Base-by-base conservation (phyloP, 2,329 filamentous ascomycete species). In the Erysiphe neolycopersici region DNA sequence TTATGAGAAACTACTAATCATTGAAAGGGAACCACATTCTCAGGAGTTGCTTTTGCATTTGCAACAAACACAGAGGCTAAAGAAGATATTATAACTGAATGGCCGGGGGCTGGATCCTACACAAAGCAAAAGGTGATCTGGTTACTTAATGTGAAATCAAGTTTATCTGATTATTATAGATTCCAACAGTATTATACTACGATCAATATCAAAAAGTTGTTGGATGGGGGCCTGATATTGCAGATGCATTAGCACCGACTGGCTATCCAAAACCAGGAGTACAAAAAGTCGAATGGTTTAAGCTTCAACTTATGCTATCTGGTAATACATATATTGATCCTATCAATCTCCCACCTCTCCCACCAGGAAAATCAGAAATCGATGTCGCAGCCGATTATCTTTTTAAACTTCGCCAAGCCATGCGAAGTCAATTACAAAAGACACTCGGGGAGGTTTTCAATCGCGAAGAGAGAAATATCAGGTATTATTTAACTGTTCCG, bases 261-360 rank as follows among this genome's bases (percentile, higher is more conserved):
- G 89, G 89, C 49, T 95, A 95, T 61, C 89, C 89, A 52, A 95
- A 95, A 66, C 82, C 82, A 31, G 87, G 87, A 50, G 87, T 98
- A 52, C 89, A 95, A 62, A 95, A 95, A 65, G 87, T 95, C 19
- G 89, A 95, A 64, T 98, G 89, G 89, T 95, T 98, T 71, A 95
- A 95, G 68, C 71, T 98, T 52, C 89, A 98, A 64, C 74, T 98
- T 45, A 95, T 95, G 89, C 71, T 94, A 49, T 94, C 84, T 47
- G 89, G 89, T 49, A 95, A 95, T 68, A 95, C 89, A 38, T 95
- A 95, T 61, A 95, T 95, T 58, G 89, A 95, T 61, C 89, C 89
- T 48, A 95, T 95, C 65, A 95, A 95, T 69, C 73, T 98, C 51
- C 89, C 89, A 41, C 89, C 89, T 50, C 79, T 95, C 59, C 89